These are phyloP conservation scores for Aureobasidium leucospermi DNA, from an alignment of 2,329 filamentous ascomycete species.

Conservation along the genomic window DNA sequence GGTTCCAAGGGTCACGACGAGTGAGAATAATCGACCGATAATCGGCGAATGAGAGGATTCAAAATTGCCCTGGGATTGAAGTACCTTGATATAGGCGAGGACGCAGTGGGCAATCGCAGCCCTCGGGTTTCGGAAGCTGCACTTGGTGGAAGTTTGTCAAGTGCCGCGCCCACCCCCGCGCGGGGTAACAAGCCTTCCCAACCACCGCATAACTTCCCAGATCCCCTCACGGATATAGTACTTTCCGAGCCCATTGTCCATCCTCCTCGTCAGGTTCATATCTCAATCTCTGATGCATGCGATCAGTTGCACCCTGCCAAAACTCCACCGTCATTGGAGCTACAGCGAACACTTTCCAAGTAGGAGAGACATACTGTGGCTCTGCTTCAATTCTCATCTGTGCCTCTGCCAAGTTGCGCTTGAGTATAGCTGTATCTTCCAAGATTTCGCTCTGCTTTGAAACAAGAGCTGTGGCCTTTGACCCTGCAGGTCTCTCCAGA, in stretches of 20 bases:
- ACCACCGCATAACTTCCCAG: no score
- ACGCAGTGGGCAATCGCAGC: no score
- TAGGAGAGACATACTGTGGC: not conserved
- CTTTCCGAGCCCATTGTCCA: not conserved
- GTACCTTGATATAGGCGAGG: no score
- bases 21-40: no score
- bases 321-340: not conserved
- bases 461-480: not conserved
- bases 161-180: no score
- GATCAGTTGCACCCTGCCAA: not conserved
- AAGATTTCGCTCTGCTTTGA: not conserved
- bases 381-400: not conserved
- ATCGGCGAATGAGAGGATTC: no score
- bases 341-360: not conserved
- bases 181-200: no score
- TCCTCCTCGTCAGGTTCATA: not conserved
- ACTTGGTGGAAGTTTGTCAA: no score
- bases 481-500: not conserved
- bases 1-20: no score
- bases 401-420: not conserved
- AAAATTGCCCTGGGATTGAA: no score
- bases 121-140: no score
- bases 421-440: not conserved
- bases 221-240: not conserved
- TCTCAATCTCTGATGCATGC: not conserved